Percentiles rank a stretch among this genome's conserved stretches.
Evolutionary conservation across 352 stramenopile species (phyloP).

Genomic region (Globisporangium irregulare): DNA sequence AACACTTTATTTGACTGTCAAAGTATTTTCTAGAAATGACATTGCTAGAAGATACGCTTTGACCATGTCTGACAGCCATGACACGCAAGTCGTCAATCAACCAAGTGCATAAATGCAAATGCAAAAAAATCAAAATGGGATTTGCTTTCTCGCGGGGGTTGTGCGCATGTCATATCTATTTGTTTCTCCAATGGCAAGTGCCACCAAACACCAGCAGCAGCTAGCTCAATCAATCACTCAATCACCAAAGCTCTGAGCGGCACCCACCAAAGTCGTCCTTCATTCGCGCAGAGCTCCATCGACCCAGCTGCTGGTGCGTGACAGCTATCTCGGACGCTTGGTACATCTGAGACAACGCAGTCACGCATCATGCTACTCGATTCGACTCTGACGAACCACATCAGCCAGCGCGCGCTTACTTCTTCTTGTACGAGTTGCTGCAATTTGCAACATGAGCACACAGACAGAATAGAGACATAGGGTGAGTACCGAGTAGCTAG

Average conservation of each 20-base stretch:
- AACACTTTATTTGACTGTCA: not conserved
- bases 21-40: not conserved
- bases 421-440: constrained; percentile 12
- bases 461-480: not conserved
- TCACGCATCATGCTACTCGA: constrained; percentile 1
- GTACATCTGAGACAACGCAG: constrained; percentile 7
- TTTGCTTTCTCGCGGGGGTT: not conserved
- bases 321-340: not conserved
- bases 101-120: not conserved
- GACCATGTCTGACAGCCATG: not conserved
- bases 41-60: not conserved
- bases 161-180: constrained; percentile 7
- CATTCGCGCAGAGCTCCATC: not conserved
- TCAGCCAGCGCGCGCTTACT: constrained; percentile 2
- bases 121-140: constrained; percentile 8
- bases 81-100: not conserved
- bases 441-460: constrained; percentile 7
- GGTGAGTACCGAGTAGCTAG: not conserved
- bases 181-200: not conserved
- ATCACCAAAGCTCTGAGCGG: not conserved
- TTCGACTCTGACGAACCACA: not conserved
- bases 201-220: not conserved
- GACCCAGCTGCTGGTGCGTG: constrained; percentile 3
- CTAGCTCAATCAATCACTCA: not conserved
- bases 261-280: constrained; percentile 4